phyloP scores from a whole-genome alignment of 1,284 basidiomycete species.

The Trichosporon sp. region DNA sequence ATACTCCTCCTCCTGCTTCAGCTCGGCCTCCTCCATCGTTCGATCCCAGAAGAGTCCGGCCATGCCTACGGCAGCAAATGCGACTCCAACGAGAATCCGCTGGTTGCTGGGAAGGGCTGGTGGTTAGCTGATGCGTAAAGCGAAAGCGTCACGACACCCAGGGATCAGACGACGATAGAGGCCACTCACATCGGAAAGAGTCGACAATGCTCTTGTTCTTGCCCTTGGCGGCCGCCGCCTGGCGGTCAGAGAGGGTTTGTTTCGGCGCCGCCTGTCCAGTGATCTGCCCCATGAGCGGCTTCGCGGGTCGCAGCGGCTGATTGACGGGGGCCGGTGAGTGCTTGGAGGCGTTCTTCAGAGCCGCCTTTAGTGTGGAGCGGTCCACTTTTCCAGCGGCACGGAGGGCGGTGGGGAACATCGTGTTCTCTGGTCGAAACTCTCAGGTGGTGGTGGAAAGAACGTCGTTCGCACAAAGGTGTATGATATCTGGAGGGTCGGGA shows the following conservation, averaged over 20 bases:
- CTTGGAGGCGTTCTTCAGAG: not conserved
- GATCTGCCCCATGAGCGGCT: not conserved
- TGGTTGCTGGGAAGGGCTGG: slow-evolving; percentile 1
- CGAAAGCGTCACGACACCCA: not conserved
- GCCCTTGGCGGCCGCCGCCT: not conserved
- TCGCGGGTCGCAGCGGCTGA: not conserved
- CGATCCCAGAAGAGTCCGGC: slow-evolving; percentile 4
- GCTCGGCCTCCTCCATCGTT: not conserved
- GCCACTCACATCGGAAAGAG: not conserved
- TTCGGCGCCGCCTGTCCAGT: not conserved
- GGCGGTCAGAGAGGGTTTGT: not conserved
- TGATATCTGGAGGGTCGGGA: not conserved
- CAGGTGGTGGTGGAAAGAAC: not conserved
- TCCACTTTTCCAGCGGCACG: not conserved
- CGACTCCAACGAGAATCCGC: slow-evolving; percentile 2
- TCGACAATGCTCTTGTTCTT: slow-evolving; percentile 1
- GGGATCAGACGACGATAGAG: not conserved
- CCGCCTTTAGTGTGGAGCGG: not conserved
- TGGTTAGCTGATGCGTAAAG: not conserved
- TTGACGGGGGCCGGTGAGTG: not conserved
- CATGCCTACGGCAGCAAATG: not conserved
- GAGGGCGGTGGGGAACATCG: not conserved
- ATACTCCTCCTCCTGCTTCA: not conserved
- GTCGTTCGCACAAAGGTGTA: too few relatives aligned
- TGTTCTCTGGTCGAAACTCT: not conserved